phyloP scores from a whole-genome alignment of 352 stramenopile genomes.

The Phytophthora cajani region DNA sequence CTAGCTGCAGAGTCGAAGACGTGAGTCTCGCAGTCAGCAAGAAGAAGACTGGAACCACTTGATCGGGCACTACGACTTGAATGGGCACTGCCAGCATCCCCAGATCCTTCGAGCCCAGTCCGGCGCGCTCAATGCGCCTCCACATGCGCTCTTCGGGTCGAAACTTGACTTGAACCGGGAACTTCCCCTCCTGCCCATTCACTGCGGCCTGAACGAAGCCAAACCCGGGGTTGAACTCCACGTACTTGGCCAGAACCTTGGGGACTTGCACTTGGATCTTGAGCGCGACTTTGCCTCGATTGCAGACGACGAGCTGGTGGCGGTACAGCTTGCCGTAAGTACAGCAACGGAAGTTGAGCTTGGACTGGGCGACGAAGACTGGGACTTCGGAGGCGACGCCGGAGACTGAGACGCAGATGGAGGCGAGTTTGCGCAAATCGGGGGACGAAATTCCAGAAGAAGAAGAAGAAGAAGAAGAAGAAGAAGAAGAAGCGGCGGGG shows the following conservation, averaged over 20 bases:
- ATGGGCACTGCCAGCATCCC: slow-evolving; percentile 57
- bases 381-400: slow-evolving; percentile 46
- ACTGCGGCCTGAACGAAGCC: slow-evolving; percentile 80
- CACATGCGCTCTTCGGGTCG: slow-evolving; percentile 57
- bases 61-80: slow-evolving; percentile 65
- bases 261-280: slow-evolving; percentile 83
- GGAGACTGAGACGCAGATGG: slow-evolving; percentile 27
- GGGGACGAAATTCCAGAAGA: slow-evolving; percentile 17
- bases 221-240: slow-evolving; percentile 88
- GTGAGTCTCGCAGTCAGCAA: slow-evolving; percentile 46
- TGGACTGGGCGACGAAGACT: slow-evolving; percentile 40
- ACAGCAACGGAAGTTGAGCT: slow-evolving; percentile 86
- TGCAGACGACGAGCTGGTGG: slow-evolving; percentile 77
- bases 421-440: slow-evolving; percentile 13
- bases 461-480: slow-evolving; percentile 3
- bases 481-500: slow-evolving; percentile 4
- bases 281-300: slow-evolving; percentile 89
- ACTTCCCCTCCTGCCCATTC: slow-evolving; percentile 35
- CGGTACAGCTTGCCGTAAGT: slow-evolving; percentile 90
- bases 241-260: slow-evolving; percentile 53
- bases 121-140: slow-evolving; percentile 43
- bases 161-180: slow-evolving; percentile 80
- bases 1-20: slow-evolving; percentile 5
- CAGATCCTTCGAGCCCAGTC: slow-evolving; percentile 45
- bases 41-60: slow-evolving; percentile 54